These are phyloP conservation scores for Tetracentron sinense DNA, from an alignment of 164 flowering plant species.

Conservation along the genomic window DNA sequence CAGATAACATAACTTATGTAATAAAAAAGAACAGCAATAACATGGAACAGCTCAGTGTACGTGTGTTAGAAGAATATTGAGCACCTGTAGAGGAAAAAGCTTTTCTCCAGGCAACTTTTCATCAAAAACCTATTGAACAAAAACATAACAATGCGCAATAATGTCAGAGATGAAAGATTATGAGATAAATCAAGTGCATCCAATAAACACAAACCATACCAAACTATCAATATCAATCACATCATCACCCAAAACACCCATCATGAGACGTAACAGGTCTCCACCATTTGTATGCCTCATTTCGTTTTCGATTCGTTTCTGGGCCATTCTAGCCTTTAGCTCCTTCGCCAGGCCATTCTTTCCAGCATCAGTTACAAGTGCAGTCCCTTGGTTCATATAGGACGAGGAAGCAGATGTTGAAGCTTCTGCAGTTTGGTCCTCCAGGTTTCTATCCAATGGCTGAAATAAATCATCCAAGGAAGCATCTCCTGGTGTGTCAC, in stretches of 20 bases:
- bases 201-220: conserved; percentile 44
- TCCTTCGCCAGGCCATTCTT: conserved; percentile 76
- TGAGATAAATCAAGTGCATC: neutral
- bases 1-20: neutral
- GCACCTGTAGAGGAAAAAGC: conserved; percentile 86
- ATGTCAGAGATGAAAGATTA: conserved; percentile 4
- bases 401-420: conserved; percentile 75
- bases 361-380: conserved; percentile 41
- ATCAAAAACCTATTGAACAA: conserved; percentile 78
- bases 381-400: conserved; percentile 36
- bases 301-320: conserved; percentile 80
- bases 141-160: conserved; percentile 11
- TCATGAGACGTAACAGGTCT: conserved; percentile 69
- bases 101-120: conserved; percentile 82
- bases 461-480: conserved; percentile 94
- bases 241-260: conserved; percentile 79
- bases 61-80: neutral
- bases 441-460: conserved; percentile 52
- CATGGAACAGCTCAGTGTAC: neutral
- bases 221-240: conserved; percentile 75
- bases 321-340: conserved; percentile 84
- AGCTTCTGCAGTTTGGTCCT: conserved; percentile 56
- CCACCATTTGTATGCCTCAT: conserved; percentile 68
- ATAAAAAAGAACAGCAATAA: neutral
- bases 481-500: conserved; percentile 96